A percentile compares a stretch with the other conserved stretches of the same genome.
phyloP scores from a whole-genome alignment of 1,139 yeast species.

The Hemisphaericaspora xylofermentans region DNA sequence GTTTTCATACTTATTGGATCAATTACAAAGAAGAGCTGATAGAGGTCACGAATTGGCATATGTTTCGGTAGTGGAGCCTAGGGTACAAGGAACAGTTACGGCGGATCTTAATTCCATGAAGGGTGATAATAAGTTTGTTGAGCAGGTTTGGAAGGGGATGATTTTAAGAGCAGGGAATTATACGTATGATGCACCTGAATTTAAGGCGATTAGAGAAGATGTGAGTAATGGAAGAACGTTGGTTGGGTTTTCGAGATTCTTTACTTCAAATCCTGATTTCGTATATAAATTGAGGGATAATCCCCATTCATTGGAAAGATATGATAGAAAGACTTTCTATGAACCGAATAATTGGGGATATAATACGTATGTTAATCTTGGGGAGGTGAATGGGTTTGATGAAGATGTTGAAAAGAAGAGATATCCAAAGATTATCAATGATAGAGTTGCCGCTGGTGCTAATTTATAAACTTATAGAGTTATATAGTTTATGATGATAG shows the following conservation, averaged over 20 bases:
- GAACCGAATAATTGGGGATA: constrained; percentile 24
- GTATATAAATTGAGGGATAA: constrained; percentile 40
- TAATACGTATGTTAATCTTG: constrained; percentile 20
- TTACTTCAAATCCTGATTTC: constrained; percentile 55
- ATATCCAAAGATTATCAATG: constrained; percentile 11
- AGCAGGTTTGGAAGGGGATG: constrained; percentile 49
- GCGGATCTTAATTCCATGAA: constrained; percentile 11
- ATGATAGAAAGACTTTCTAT: constrained; percentile 26
- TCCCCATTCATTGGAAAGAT: constrained; percentile 37
- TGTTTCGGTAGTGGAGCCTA: constrained; percentile 53
- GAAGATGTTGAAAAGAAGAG: constrained; percentile 17
- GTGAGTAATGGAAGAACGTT: constrained; percentile 38
- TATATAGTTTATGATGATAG: no score
- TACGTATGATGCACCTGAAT: constrained; percentile 25
- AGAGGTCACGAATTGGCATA: constrained; percentile 46
- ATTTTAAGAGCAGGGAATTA: constrained; percentile 50
- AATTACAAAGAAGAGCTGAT: constrained; percentile 40
- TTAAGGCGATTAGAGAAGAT: constrained; percentile 21
- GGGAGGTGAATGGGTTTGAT: constrained; percentile 14
- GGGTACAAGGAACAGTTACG: constrained; percentile 19
- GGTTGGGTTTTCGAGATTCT: constrained; percentile 47
- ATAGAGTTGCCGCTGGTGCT: constrained; percentile 4
- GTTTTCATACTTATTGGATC: constrained; percentile 34
- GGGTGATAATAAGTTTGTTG: constrained; percentile 34
- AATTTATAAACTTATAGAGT: constrained; percentile 4